Evolutionary conservation across 441 rosid genomes (phyloP).

Genomic region (Viola pubescens): DNA sequence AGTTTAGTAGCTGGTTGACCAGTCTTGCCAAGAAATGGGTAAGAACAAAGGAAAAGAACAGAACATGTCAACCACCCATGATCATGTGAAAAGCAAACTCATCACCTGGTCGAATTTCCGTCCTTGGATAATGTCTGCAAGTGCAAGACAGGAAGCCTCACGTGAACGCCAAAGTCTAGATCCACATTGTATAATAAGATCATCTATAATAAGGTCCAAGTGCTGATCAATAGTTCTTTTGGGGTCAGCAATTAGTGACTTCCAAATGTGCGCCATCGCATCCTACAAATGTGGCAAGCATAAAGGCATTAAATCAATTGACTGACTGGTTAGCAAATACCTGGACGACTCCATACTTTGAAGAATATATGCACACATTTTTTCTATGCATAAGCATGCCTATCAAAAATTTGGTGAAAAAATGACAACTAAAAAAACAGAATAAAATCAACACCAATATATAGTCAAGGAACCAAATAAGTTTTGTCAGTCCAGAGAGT

Average conservation of each 20-base stretch:
- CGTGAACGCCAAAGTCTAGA: constrained; percentile 99
- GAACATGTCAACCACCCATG: neutral
- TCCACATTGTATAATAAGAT: constrained; percentile 74
- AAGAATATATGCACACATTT: too few relatives aligned
- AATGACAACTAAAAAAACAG: neutral
- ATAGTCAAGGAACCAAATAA: neutral
- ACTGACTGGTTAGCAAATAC: neutral
- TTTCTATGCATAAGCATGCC: too few relatives aligned
- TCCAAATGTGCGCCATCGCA: constrained; percentile 99
- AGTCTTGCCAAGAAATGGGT: neutral
- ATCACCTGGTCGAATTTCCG: constrained; percentile 80
- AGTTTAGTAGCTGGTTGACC: neutral
- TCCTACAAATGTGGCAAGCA: constrained; percentile 39
- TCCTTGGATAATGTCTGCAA: constrained; percentile 94
- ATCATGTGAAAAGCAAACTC: constrained; percentile 15
- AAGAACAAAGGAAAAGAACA: constrained; percentile 2
- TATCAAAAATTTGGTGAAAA: too few relatives aligned
- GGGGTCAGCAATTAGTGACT: constrained; percentile 78
- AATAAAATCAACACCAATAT: too few relatives aligned
- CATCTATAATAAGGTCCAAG: constrained; percentile 75
- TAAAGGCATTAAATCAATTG: too few relatives aligned
- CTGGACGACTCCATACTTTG: neutral
- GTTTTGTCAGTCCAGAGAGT: neutral
- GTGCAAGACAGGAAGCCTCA: constrained; percentile 95
- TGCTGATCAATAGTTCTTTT: constrained; percentile 82